Conservation (phyloP, 208 protist genomes). For the Crithidia brevicula region DNA sequence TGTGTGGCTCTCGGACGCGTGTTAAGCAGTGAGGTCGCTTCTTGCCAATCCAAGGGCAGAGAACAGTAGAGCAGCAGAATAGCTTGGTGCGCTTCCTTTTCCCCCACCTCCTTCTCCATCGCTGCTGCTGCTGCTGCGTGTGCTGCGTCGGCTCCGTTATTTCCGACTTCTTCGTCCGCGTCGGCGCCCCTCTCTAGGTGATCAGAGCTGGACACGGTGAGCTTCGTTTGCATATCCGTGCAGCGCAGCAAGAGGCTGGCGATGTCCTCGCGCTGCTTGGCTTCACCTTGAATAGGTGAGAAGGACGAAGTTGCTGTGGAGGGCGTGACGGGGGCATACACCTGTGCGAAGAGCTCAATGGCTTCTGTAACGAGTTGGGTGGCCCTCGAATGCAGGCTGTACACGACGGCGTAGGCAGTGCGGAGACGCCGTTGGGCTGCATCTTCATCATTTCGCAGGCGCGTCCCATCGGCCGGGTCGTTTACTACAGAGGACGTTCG, state of each 20-base stretch:
- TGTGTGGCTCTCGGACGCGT: too few relatives aligned
- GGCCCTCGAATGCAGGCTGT: slow-evolving; percentile 6
- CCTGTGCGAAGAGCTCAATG: neutral
- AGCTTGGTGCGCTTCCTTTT: neutral
- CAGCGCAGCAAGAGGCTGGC: slow-evolving; percentile 16
- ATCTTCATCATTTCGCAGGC: neutral
- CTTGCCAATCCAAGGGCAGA: neutral
- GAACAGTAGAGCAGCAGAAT: neutral
- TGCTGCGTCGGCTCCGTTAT: too few relatives aligned
- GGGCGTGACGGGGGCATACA: neutral
- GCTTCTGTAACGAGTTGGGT: slow-evolving; percentile 10
- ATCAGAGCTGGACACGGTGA: neutral
- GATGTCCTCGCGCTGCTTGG: neutral
- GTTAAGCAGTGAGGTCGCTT: neutral
- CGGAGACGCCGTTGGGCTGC: slow-evolving; percentile 6
- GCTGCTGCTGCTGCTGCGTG: neutral
- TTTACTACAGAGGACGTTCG: too few relatives aligned
- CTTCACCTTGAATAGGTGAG: neutral
- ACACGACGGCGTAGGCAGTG: slow-evolving; percentile 12
- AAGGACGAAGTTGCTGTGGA: neutral
- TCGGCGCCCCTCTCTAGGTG: too few relatives aligned
- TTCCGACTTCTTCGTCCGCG: too few relatives aligned
- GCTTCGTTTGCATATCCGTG: slow-evolving; percentile 13
- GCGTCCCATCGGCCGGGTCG: too few relatives aligned
- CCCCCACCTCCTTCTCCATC: too few relatives aligned